Evolutionary conservation across 768 basidiomycete species (phyloP), one percentile per base, ranked within the genome.

Genomic region (Gloeophyllum trabeum): DNA sequence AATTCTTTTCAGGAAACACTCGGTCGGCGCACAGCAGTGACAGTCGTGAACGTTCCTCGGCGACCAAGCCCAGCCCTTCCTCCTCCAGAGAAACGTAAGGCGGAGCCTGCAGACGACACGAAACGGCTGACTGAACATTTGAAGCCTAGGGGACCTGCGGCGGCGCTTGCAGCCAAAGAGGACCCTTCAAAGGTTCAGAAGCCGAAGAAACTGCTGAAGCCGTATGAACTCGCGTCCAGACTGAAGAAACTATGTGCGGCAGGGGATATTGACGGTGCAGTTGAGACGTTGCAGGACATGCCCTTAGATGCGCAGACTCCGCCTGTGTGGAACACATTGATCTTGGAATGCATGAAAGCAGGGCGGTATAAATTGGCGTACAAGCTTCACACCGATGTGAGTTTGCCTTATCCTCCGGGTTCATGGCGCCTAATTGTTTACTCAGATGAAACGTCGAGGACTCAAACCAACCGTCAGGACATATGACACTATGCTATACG

Each of bases 381-480:
- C 48, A 56, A 68, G n/a, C 61, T 90, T 24, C 90, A 73, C 56
- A 61, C 64, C 35, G 85, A 91, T 46, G 88, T 89, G 45, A 54
- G 70, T 30, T 20, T 47, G 41, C 65, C 22, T 39, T 12, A 2
- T 21, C 34, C 6, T 13, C 20, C 32, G 5, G 16, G 23, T 32
- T 32, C 21, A 35, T 20, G 21, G 18, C 36, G 20, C 20, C 23
- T 14, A 28, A 32, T 16, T 16, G 39, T 25, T 20, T 24, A 19
- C 38, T 25, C 46, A 91, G 88, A 87, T 91, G 86, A 90, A 87
- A 59, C 73, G 86, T 24, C 75, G 89, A 35, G 83, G 84, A 1
- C 80, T 87, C 54, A 67, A 67, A 36, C 85, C 89, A 20, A 79
- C 70, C 35, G 57, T 67, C 5, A 62, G 75, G 43, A 88, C 88